Percentiles rank a stretch among this genome's conserved stretches.
Conservation (phyloP, 1,284 basidiomycete genomes). For the Rugosomyces carneus region DNA sequence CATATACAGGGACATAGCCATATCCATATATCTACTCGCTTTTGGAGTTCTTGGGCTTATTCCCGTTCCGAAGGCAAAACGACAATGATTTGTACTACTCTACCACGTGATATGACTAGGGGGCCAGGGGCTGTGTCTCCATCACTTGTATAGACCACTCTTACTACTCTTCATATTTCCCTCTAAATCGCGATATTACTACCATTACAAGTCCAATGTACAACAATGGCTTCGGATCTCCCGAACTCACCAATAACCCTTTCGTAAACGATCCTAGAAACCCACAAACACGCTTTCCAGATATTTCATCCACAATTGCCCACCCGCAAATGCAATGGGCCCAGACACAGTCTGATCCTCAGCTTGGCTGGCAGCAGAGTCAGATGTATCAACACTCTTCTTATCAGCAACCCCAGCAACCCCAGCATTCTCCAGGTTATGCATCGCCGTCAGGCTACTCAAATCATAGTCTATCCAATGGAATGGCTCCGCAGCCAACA, state of each 20-base stretch:
- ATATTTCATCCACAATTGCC: slow-evolving; percentile 32
- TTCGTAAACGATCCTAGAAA: slow-evolving; percentile 42
- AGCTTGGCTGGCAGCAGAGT: slow-evolving; percentile 17
- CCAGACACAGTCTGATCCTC: slow-evolving; percentile 18
- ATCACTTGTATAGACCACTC: background rate
- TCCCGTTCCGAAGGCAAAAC: slow-evolving; percentile 49
- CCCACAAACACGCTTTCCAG: slow-evolving; percentile 46
- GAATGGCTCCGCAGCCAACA: slow-evolving; percentile 15
- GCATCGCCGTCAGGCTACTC: slow-evolving; percentile 16
- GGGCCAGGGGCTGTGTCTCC: background rate
- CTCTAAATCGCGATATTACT: background rate
- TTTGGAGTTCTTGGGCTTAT: slow-evolving; percentile 69
- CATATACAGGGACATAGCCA: slow-evolving; percentile 34
- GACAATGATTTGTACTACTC: slow-evolving; percentile 24
- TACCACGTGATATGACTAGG: background rate
- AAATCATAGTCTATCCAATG: slow-evolving; percentile 13
- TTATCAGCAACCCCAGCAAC: slow-evolving; percentile 25
- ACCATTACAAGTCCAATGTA: slow-evolving; percentile 27
- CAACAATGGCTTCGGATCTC: slow-evolving; percentile 29
- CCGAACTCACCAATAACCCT: slow-evolving; percentile 47
- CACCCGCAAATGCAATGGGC: slow-evolving; percentile 27
- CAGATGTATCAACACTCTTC: slow-evolving; percentile 25
- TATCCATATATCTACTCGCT: slow-evolving; percentile 58
- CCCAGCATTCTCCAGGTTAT: slow-evolving; percentile 20
- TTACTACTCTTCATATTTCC: background rate